Conservation (phyloP, 345 rosid species). For the Camelina sativa region DNA sequence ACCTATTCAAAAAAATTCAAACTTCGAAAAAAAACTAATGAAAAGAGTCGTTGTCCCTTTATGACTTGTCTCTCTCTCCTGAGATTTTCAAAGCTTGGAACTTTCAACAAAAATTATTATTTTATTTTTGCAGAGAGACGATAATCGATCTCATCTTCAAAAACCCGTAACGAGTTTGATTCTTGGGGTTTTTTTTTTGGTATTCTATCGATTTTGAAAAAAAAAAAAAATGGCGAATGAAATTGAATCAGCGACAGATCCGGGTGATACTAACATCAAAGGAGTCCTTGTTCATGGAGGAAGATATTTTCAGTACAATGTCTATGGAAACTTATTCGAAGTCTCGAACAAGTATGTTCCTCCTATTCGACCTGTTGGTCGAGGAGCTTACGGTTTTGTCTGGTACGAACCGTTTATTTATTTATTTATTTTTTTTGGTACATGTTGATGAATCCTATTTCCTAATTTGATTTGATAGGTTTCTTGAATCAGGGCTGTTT, state of each 20-base stretch:
- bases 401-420: conserved; percentile 41
- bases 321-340: conserved; percentile 60
- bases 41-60: too few relatives aligned
- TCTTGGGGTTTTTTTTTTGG: too few relatives aligned
- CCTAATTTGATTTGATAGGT: not conserved
- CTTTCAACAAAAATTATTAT: too few relatives aligned
- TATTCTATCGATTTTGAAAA: too few relatives aligned
- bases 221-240: conserved; percentile 8
- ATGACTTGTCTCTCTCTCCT: too few relatives aligned
- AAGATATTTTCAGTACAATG: conserved; percentile 53
- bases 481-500: not conserved
- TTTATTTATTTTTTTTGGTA: not conserved
- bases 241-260: conserved; percentile 29
- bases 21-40: too few relatives aligned
- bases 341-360: conserved; percentile 59
- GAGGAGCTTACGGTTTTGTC: conserved; percentile 67
- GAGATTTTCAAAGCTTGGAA: too few relatives aligned
- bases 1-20: too few relatives aligned
- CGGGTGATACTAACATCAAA: conserved; percentile 27
- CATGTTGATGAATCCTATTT: conserved; percentile 1
- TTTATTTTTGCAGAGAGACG: too few relatives aligned
- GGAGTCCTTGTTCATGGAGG: conserved; percentile 51
- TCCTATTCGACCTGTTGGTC: conserved; percentile 60
- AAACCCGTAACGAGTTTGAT: too few relatives aligned
- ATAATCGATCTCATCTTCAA: too few relatives aligned